Evolutionary conservation across 495 filamentous ascomycete species (phyloP).

Genomic region (Annulohypoxylon moriforme): DNA sequence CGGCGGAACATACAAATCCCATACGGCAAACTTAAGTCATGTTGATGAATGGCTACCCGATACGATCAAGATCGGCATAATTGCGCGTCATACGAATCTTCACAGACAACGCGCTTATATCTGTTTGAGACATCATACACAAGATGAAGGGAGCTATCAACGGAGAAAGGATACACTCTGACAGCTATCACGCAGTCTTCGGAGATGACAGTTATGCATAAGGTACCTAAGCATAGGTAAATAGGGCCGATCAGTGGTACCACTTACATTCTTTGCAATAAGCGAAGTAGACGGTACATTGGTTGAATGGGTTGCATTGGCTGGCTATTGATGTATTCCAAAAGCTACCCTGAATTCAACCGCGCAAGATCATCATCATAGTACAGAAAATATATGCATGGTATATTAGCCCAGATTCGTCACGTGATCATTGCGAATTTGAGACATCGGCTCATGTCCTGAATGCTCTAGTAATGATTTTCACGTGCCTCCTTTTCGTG

Average conservation of each 20-base stretch:
- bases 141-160: slow-evolving; percentile 37
- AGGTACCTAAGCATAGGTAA: slow-evolving; percentile 42
- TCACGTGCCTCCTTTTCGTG: slow-evolving; percentile 3
- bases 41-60: slow-evolving; percentile 27
- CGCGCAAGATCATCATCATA: slow-evolving; percentile 19
- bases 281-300: slow-evolving; percentile 28
- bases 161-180: slow-evolving; percentile 17
- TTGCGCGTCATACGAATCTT: slow-evolving; percentile 40
- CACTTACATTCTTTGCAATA: slow-evolving; percentile 10
- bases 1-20: slow-evolving; percentile 18
- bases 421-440: slow-evolving; percentile 16
- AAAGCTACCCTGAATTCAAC: slow-evolving; percentile 21
- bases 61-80: slow-evolving; percentile 38
- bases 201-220: slow-evolving; percentile 45
- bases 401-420: slow-evolving; percentile 4
- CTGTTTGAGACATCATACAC: slow-evolving; percentile 40
- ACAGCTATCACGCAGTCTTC: slow-evolving; percentile 38
- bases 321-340: neutral
- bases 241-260: slow-evolving; percentile 44
- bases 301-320: neutral
- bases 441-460: slow-evolving; percentile 20
- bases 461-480: neutral
- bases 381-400: slow-evolving; percentile 4
- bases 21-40: slow-evolving; percentile 27
- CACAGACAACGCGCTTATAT: slow-evolving; percentile 34